Evolutionary conservation across 139 green algal species (phyloP), one percentile per base, ranked within the genome.

Genomic region (Astrephomene gubernaculifera): DNA sequence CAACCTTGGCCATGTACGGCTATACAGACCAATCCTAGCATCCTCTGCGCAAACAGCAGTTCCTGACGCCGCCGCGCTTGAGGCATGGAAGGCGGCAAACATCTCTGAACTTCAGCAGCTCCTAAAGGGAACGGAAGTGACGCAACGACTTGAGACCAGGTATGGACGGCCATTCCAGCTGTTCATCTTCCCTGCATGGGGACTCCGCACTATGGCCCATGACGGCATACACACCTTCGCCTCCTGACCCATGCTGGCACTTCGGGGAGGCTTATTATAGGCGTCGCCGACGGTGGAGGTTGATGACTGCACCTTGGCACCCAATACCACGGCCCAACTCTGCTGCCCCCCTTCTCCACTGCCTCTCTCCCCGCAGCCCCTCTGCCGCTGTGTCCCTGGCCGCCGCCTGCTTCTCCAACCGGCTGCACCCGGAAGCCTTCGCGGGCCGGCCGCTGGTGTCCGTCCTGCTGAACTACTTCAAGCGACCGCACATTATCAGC

Each of bases 381-480:
- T 33, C 19, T 12, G 72, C 72, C 52, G 52, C 72, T 21, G 49
- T 25, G 12, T 33, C 72, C 19, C 36, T 81, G 12, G 60, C 76
- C 29, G 17, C 27, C 3, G 6, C 76, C 44, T 84, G 78, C 63
- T 33, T 64, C 8, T 61, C 31, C 22, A 27, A 7, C 63, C 79
- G 69, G 2, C 79, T 86, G 29, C 19, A 44, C 21, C 65, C 45
- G 0, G 64, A 38, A 45, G 27, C 4, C 44, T 78, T 35, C 43
- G 14, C 24, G 8, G 79, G 45, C 49, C 64, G 49, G 4, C 79
- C 79, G 3, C 7, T 78, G 1, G 36, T 86, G 21, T 86, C 79
- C 12, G 12, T 86, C 8, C 49, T 86, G 41, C 79, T 86, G 35
- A 69, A 86, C 45, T 86, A 86, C 79, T 86, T 78, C 33, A 86